Percentiles rank a stretch among this genome's conserved stretches.
Evolutionary conservation across 768 basidiomycete species (phyloP).

Genomic region (Leucosporidium creatinivorum): DNA sequence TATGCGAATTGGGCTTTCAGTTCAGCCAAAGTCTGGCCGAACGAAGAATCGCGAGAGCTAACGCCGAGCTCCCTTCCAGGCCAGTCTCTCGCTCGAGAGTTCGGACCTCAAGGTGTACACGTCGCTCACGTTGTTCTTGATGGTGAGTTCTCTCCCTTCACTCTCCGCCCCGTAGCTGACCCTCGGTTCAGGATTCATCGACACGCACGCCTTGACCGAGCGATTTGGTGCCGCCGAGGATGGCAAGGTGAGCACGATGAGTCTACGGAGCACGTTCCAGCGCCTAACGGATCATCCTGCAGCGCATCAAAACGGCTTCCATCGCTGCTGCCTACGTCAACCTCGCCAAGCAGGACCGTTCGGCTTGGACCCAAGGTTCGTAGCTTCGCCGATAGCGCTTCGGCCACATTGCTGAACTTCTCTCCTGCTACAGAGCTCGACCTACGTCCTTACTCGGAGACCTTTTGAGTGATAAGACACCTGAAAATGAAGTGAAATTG

Average conservation of each 20-base stretch:
- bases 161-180: background rate
- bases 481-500: too few species aligned
- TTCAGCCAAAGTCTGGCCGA: too few species aligned
- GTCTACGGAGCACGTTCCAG: too few species aligned
- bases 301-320: conserved; percentile 25
- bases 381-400: background rate
- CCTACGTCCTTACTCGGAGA: conserved; percentile 28
- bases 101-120: conserved; percentile 35
- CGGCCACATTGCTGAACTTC: too few species aligned
- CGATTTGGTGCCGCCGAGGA: background rate
- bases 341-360: conserved; percentile 31
- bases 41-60: too few species aligned
- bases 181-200: conserved; percentile 25
- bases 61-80: background rate
- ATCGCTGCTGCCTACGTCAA: conserved; percentile 21
- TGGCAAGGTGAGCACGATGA: background rate
- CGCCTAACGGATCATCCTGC: too few species aligned
- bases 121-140: conserved; percentile 37
- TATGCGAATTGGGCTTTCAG: too few species aligned
- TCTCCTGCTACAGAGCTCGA: conserved; percentile 21
- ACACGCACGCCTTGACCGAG: background rate
- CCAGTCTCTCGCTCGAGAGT: conserved; percentile 37
- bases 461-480: conserved; percentile 13
- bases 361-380: conserved; percentile 34
- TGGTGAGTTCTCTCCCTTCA: conserved; percentile 15